Evolutionary conservation across 306 rosid genomes (phyloP), one percentile per base, ranked within the genome.

Genomic region (Prunus mume): DNA sequence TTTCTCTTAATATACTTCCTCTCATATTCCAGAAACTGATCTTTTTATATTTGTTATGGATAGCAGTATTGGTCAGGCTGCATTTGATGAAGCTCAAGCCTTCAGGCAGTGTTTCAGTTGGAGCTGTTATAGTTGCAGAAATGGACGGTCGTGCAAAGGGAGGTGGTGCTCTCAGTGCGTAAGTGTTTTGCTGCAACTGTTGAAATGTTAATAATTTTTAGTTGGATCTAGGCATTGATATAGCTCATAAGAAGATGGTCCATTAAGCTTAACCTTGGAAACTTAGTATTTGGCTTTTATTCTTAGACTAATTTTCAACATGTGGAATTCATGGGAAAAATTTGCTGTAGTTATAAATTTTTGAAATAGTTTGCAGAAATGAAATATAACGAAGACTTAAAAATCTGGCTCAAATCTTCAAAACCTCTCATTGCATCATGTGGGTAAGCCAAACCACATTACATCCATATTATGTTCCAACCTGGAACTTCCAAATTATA

Each of bases 71-170:
- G 98, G 98, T 81, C 97, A 93, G 87, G 91, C 97, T 49, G 93
- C 98, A 4, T 91, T 93, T 85, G 97, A 89, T 76, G 97, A 91
- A 77, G 98, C 97, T 68, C 90, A 84, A 81, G 98, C 97, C 45
- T 93, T 91, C 76, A 91, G 76, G 69, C 90, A 93, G 93, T 83
- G 97, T 88, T 71, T 79, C 90, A 57, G 98, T 89, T 71, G 97
- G 98, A 79, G 98, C 97, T 71, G 95, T 89, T 52, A 93, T 93
- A 69, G 69, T 93, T 68, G 88, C 98, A 19, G 89, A 91, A 78
- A 89, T 88, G 98, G 97, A 91, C 79, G 96, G 98, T 68, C 95
- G 85, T 74, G 96, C 96, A 73, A 93, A 86, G 90, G 96, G 96
- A 80, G 96, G 97, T 76, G 96, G 98, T 55, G 86, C 93, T 52